Conservation (phyloP, 2,329 filamentous ascomycete genomes). For the Hirsutella thompsonii region DNA sequence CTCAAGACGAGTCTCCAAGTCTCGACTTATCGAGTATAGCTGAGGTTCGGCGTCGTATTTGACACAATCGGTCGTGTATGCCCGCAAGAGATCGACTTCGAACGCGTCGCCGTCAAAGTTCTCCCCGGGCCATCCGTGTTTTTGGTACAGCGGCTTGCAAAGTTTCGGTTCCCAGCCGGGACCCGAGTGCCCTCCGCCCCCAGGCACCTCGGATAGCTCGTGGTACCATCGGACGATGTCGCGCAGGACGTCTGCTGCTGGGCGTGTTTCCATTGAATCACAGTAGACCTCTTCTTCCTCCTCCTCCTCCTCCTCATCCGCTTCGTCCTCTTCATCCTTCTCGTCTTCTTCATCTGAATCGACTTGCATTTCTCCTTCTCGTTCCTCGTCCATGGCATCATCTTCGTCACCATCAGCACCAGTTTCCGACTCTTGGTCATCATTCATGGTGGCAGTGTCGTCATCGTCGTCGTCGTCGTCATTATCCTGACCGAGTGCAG, state of each 20-base stretch:
- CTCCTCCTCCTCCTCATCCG: not conserved
- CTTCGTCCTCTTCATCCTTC: not conserved
- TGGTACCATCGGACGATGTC: not conserved
- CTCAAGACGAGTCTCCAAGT: too few species aligned
- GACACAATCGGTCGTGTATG: not conserved
- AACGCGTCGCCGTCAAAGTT: constrained; percentile 11
- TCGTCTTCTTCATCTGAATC: too few species aligned
- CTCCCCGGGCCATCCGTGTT: constrained; percentile 9
- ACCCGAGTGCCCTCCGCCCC: not conserved
- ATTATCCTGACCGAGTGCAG: too few species aligned
- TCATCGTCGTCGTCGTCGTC: too few species aligned
- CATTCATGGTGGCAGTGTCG: too few species aligned
- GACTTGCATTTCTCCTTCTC: too few species aligned
- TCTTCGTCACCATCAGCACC: too few species aligned
- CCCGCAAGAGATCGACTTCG: not conserved
- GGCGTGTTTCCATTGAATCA: not conserved
- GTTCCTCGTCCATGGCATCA: too few species aligned
- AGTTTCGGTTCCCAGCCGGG: constrained; percentile 2
- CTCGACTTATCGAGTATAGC: too few species aligned
- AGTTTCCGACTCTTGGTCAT: too few species aligned
- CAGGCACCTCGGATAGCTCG: not conserved
- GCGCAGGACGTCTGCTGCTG: not conserved
- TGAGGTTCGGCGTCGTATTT: too few species aligned
- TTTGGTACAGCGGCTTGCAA: constrained; percentile 6
- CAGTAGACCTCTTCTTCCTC: not conserved